phyloP scores from a whole-genome alignment of 805 yeast species.

The Vanderwaltozyma yarrowii region DNA sequence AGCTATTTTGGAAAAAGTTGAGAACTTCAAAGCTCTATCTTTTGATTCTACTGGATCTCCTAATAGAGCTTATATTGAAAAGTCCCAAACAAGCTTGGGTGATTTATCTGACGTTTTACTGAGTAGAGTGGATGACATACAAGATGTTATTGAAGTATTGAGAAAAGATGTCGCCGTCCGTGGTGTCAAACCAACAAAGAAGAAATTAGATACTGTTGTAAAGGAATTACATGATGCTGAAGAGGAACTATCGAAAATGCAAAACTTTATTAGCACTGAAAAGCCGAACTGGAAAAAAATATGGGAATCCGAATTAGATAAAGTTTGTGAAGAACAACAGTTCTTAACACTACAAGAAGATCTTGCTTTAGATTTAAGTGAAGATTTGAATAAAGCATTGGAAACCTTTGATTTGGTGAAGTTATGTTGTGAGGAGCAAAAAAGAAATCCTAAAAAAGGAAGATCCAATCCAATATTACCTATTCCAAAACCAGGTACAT shows the following conservation, averaged over 20 bases:
- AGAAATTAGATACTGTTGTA: slow-evolving; percentile 56
- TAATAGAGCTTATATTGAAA: slow-evolving; percentile 55
- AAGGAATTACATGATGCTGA: slow-evolving; percentile 57
- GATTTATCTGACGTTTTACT: slow-evolving; percentile 66
- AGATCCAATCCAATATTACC: slow-evolving; percentile 30
- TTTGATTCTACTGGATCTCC: slow-evolving; percentile 29
- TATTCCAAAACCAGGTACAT: slow-evolving; percentile 53
- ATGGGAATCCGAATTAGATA: slow-evolving; percentile 87
- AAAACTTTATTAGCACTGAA: slow-evolving; percentile 54
- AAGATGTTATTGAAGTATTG: slow-evolving; percentile 81
- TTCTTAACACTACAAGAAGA: slow-evolving; percentile 86
- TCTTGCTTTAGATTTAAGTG: slow-evolving; percentile 63
- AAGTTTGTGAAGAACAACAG: slow-evolving; percentile 89
- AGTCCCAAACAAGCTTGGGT: slow-evolving; percentile 62
- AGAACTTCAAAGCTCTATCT: slow-evolving; percentile 41
- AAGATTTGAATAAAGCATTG: slow-evolving; percentile 68
- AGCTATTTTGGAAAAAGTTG: slow-evolving; percentile 36
- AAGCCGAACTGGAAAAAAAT: slow-evolving; percentile 80
- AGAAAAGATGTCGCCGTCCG: slow-evolving; percentile 87
- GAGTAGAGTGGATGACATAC: slow-evolving; percentile 79
- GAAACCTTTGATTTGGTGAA: slow-evolving; percentile 79
- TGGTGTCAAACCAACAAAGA: slow-evolving; percentile 71
- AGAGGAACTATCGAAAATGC: slow-evolving; percentile 40
- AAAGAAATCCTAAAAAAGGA: slow-evolving; percentile 42
- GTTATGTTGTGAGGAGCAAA: slow-evolving; percentile 69